Base-by-base conservation (phyloP, 345 rosid species). In the Melaleuca quinquenervia region DNA sequence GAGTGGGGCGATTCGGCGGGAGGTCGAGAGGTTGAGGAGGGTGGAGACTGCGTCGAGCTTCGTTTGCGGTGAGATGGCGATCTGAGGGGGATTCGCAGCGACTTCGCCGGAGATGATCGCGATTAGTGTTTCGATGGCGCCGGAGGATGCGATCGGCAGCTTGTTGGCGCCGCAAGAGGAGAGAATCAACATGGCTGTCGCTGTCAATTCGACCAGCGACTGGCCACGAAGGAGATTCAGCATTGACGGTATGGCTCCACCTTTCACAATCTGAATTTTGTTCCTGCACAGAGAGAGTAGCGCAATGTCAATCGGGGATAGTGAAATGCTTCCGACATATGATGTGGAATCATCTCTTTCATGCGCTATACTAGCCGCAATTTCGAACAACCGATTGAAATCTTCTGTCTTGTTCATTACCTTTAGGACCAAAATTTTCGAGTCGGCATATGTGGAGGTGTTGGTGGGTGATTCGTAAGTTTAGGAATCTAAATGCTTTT, bases 141-240 rank as follows among this genome's bases (percentile, higher is more conserved):
- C 93, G 2, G 94, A 91, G 32, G 96, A 90, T 29, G 96, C 93
- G 18, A 96, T 94, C 84, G 88, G 86, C 6, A 86, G 50, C 89
- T 95, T 95, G 95, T 96, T 95, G 83, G 88, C 90, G 29, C 85
- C 87, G 75, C 96, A 94, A 10, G 99, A 96, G 83, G 98, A 95
- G 84, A 95, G 91, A 48, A 92, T 91, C 89, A 95, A 87, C 85
- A 94, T 85, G 15, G 97, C 93, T 22, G 97, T 95, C 36, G 92
- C 84, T 14, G 92, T 49, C 11, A 94, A 84, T 83, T 95, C 99
- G 36, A 87, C 70, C 29, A 91, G 88, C 27, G 83, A 52, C 83
- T 86, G 91, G 89, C 93, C 80, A 60, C 91, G 91, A 11, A 94
- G 91, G 26, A 96, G 94, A 88, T 87, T 89, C 86, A 94, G 58